Evolutionary conservation across 2,329 filamentous ascomycete species (phyloP).

Genomic region (Diaporthe citriasiana): DNA sequence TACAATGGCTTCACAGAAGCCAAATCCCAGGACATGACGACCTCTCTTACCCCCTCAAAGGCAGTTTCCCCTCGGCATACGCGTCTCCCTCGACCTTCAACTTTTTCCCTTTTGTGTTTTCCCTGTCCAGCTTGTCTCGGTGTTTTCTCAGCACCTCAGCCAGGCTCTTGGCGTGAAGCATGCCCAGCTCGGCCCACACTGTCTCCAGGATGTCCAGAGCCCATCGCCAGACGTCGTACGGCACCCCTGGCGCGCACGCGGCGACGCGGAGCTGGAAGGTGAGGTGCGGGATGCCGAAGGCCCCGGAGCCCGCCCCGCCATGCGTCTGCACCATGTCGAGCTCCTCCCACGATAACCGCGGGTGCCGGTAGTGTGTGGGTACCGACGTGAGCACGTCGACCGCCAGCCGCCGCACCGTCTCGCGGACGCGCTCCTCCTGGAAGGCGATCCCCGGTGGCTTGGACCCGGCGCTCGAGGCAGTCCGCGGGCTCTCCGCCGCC

Average conservation of each 20-base stretch:
- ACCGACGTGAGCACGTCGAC: conserved; percentile 62
- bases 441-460: conserved; percentile 42
- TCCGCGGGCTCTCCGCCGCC: conserved; percentile 55
- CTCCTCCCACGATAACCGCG: conserved; percentile 52
- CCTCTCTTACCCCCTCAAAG: not conserved
- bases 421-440: conserved; percentile 51
- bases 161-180: conserved; percentile 63
- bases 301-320: conserved; percentile 60
- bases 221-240: conserved; percentile 60
- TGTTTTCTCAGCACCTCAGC: conserved; percentile 53
- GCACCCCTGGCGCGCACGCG: conserved; percentile 61
- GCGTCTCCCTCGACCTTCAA: conserved; percentile 34
- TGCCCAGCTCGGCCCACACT: conserved; percentile 65
- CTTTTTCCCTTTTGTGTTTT: conserved; percentile 40
- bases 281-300: conserved; percentile 62
- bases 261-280: conserved; percentile 64
- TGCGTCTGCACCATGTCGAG: conserved; percentile 52
- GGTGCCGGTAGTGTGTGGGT: conserved; percentile 67
- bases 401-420: conserved; percentile 55
- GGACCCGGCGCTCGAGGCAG: conserved; percentile 51
- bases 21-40: not conserved
- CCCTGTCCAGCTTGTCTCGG: conserved; percentile 43
- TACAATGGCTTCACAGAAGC: not conserved
- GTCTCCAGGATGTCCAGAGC: conserved; percentile 60
- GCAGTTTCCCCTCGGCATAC: not conserved